These are phyloP conservation scores for Acer campestre DNA, from an alignment of 345 rosid genomes.

Conservation along the genomic window DNA sequence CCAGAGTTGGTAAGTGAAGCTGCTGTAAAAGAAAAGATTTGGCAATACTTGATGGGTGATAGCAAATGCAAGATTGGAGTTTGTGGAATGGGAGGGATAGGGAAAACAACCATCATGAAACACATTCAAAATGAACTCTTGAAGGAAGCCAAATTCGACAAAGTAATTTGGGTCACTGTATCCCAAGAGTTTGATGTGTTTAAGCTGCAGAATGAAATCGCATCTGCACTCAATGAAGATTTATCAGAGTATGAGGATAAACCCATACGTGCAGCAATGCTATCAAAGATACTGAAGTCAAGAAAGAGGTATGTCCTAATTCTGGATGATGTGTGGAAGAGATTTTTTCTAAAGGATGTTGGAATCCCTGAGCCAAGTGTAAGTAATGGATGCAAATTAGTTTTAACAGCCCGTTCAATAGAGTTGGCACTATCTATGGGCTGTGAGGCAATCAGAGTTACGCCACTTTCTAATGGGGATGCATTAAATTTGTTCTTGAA, in stretches of 20 bases:
- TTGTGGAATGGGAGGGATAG: no score
- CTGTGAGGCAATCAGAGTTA: background rate
- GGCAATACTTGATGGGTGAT: no score
- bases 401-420: background rate
- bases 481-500: background rate
- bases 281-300: background rate
- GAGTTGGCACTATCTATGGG: background rate
- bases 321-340: conserved; percentile 23
- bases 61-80: no score
- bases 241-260: background rate
- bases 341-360: background rate
- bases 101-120: no score
- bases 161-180: conserved; percentile 25
- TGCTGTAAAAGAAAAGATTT: no score
- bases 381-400: background rate
- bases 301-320: conserved; percentile 13
- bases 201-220: conserved; percentile 15
- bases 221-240: background rate
- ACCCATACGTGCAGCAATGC: conserved; percentile 10
- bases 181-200: conserved; percentile 8
- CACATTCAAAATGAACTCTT: no score
- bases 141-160: background rate
- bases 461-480: background rate
- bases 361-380: conserved; percentile 20
- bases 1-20: no score